Evolutionary conservation across 2,329 filamentous ascomycete species (phyloP), one percentile per base, ranked within the genome.

Genomic region (Pseudogymnoascus sp.): DNA sequence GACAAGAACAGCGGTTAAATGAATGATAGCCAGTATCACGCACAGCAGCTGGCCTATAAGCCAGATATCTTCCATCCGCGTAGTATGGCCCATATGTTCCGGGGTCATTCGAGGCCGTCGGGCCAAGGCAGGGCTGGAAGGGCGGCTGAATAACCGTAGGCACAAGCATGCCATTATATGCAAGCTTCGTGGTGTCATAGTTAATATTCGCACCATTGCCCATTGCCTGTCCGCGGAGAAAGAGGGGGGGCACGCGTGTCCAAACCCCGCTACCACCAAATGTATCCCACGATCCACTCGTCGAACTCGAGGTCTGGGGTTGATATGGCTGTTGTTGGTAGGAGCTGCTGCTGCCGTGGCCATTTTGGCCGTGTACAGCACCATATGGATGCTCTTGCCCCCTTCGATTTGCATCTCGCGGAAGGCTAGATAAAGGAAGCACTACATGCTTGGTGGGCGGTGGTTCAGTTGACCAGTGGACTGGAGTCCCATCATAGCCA

Each of bases 371-470:
- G 6, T 55, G 49, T 55, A 33, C 29, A 12, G 49, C 29, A 33
- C 49, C 49, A 21, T 55, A 55, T 35, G 29, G 29, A 16, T 33
- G 49, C 16, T 55, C 49, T 55, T 8, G 49, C 10, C 5, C 49
- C n/a, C 33, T 55, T 55, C 49, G 29, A 55, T 55, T 55, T 35
- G 49, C 29, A 11, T 35, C 49, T 33, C 49, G 49, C 29, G 49
- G 10, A 6, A 55, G n/a, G 21, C 49, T 69, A 19, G 78, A 76
- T 29, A 81, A 76, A 35, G 90, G 86, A 29, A 96, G 78, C 19
- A 94, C 80, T 72, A 96, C 85, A 72, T 96, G 92, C 75, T 97
- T 97, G 55, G 85, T 79, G 1, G 90, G 87, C 38, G 90, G 90
- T 5, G 88, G 88, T 38, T 89, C 89, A 37, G 87, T 84, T 8